Percentiles rank a stretch among this genome's conserved stretches.
These are phyloP conservation scores for Fimicolochytrium jonesii DNA, from an alignment of 192 early-diverging fungal species.

Conservation along the genomic window DNA sequence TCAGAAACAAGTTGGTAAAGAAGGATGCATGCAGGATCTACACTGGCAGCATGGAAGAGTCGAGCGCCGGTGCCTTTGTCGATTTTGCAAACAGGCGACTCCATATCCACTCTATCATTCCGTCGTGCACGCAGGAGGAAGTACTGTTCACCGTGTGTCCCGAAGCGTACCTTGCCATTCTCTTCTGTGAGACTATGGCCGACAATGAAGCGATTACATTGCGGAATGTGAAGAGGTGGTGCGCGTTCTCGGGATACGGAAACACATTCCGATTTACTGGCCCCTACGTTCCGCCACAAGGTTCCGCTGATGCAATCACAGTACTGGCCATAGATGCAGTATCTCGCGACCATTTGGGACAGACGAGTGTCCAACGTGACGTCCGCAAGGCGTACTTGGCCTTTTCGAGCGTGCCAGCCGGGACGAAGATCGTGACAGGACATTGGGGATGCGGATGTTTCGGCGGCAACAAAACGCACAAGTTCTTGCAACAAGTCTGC, in stretches of 20 bases:
- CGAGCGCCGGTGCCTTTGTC: no score
- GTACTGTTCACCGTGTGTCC: slow-evolving; percentile 24
- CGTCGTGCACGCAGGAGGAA: slow-evolving; percentile 30
- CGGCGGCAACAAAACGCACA: slow-evolving; percentile 31
- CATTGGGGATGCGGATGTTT: slow-evolving; percentile 35
- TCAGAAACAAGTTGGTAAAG: no score
- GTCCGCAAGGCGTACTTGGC: slow-evolving; percentile 20
- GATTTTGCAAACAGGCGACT: slow-evolving; percentile 36
- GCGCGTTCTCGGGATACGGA: slow-evolving; percentile 22
- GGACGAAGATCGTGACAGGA: neutral
- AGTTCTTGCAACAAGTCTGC: slow-evolving; percentile 23
- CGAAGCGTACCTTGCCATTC: slow-evolving; percentile 19
- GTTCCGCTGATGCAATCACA: no score
- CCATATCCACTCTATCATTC: slow-evolving; percentile 31
- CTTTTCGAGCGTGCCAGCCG: neutral
- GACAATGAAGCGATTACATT: slow-evolving; percentile 25
- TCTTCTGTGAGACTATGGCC: slow-evolving; percentile 9
- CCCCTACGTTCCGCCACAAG: neutral
- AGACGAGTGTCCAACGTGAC: slow-evolving; percentile 14
- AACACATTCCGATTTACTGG: slow-evolving; percentile 19
- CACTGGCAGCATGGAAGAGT: no score
- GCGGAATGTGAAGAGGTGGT: slow-evolving; percentile 12
- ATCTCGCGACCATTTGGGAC: neutral
- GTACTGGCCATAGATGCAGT: slow-evolving; percentile 25
- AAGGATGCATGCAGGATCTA: no score